Base-by-base conservation (phyloP, 202 grass and related monocot species). In the Tripidium arundinaceum region DNA sequence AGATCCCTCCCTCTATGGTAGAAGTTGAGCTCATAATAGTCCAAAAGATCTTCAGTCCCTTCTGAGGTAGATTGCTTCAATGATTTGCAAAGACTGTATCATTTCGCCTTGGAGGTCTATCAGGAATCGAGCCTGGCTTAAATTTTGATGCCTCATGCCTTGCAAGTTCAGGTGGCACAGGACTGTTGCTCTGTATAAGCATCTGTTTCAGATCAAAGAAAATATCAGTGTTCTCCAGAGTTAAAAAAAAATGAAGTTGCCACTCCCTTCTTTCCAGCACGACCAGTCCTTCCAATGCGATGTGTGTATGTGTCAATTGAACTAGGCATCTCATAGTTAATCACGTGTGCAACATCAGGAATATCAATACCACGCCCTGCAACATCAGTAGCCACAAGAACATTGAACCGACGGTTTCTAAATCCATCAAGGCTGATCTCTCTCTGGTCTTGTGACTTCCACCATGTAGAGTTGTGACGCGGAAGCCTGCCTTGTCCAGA, bases 191-290 rank as follows among this genome's bases (percentile, higher is more conserved):
- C 71, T 97, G 94, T 54, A 87, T 88, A 74, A 97, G 89, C 91
- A 97, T 97, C 83, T 97, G 94, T 84, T 97, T 97, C 81, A 97
- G 88, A 83, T 94, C 94, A 85, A 92, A 97, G 88, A 97, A 97
- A 84, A 97, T 89, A 26, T 94, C 94, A 59, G 73, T 85, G 73
- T 94, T 93, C 8, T 90, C 83, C 60, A 92, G 83, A 28, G 94
- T 98, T 37, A 98, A 78, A 88, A 98, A 98, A n/a, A n/a, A n/a
- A n/a, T 33, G 94, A 90, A 65, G 94, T 98, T 8, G 94, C 94
- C 4, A 70, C 72, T 68, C 94, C 94, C 29, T 91, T 98, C 86
- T 94, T 98, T 85, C 94, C 94, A 68, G 94, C 94, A 72, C 94
- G 91, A 3, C 94, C 94, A 3, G 94, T 98, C 68, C 94, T 86